Base-by-base conservation (phyloP, 192 early-diverging fungal species). In the Borealophlyctis nickersoniae region DNA sequence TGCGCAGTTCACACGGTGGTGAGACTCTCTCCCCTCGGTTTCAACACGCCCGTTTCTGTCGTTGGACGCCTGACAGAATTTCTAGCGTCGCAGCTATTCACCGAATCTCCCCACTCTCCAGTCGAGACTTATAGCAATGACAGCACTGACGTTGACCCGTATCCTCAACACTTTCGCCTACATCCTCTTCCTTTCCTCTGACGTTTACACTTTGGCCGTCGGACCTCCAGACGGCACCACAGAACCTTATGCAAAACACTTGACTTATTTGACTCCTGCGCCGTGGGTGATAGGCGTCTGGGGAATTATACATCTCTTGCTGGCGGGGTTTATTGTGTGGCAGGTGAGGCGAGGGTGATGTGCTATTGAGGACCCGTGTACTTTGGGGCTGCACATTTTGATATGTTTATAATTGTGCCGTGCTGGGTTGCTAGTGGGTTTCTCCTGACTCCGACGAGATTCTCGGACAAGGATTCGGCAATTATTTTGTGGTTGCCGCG, bases 401-500 rank as follows among this genome's bases (percentile, higher is more conserved):
- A n/a, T n/a, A n/a, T n/a, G n/a, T n/a, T n/a, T n/a, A n/a, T n/a
- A n/a, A n/a, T n/a, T n/a, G n/a, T n/a, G n/a, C n/a, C n/a, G n/a
- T n/a, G n/a, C n/a, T n/a, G n/a, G n/a, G n/a, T n/a, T n/a, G n/a
- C n/a, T n/a, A n/a, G n/a, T n/a, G n/a, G n/a, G n/a, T n/a, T n/a
- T n/a, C n/a, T n/a, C n/a, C 67, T 50, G 86, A 88, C 26, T 76
- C 60, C 26, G 66, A 76, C 49, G 86, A 84, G 26, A 76, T 70
- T 49, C 79, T 84, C 62, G 72, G 79, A 55, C 70, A 86, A 27
- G 85, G 74, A 57, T 75, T 84, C 56, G 77, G 80, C 51, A 80
- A 80, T 77, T 83, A 83, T 68, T 89, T 88, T 76, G 81, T 85
- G 53, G 55, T 81, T 24, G 76, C 84, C 31, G 76, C 75, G 7